Conservation (phyloP, 2,329 filamentous ascomycete species). For the Neoscytalidium dimidiatum region DNA sequence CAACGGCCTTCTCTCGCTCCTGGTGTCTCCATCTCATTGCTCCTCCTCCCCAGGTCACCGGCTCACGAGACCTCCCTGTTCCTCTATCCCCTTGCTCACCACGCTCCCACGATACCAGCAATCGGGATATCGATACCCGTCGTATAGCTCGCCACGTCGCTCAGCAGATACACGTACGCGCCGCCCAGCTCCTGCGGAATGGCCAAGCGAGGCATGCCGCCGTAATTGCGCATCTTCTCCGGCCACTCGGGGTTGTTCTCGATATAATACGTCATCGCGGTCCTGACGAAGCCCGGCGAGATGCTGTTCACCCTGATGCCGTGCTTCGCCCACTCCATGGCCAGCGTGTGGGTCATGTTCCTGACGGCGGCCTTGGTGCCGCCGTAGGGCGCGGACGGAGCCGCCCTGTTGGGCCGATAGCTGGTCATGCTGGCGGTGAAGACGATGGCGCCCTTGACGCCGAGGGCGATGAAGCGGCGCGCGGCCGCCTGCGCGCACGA, state of each 20-base stretch:
- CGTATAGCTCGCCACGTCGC: conserved; percentile 50
- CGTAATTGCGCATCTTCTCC: conserved; percentile 56
- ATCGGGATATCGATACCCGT: conserved; percentile 53
- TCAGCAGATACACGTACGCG: conserved; percentile 52
- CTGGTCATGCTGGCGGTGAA: conserved; percentile 53
- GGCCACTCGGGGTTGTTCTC: conserved; percentile 54
- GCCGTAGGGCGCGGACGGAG: conserved; percentile 52
- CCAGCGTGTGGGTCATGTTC: conserved; percentile 44
- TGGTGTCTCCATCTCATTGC: not conserved
- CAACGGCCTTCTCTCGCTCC: not conserved
- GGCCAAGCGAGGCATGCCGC: conserved; percentile 54
- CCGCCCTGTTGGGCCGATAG: conserved; percentile 53
- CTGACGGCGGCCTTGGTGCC: conserved; percentile 46
- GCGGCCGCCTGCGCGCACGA: conserved; percentile 50
- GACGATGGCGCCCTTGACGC: conserved; percentile 41
- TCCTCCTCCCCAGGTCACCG: no score
- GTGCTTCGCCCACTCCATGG: conserved; percentile 36
- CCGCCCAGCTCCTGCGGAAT: conserved; percentile 54
- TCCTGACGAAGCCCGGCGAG: conserved; percentile 35
- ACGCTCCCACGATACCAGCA: conserved; percentile 50
- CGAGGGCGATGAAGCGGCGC: conserved; percentile 47
- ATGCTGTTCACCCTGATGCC: conserved; percentile 37
- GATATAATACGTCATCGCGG: conserved; percentile 52
- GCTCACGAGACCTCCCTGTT: no score
- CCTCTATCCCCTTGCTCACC: conserved; percentile 26